Base-by-base conservation (phyloP, 352 stramenopile genomes). In the Phytophthora syringae region DNA sequence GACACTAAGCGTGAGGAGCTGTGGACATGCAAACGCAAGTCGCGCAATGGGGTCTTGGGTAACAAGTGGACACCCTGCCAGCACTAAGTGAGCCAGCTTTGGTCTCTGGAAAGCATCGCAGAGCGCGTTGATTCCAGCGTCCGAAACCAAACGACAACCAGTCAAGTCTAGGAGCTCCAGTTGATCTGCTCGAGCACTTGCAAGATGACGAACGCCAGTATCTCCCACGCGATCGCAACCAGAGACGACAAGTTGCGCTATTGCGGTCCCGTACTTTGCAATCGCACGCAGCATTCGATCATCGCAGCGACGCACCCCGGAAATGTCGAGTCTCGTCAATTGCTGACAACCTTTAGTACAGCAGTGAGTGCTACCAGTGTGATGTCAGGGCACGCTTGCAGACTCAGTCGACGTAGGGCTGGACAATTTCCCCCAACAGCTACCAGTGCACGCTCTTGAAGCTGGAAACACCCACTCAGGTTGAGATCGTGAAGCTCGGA, bases 381-480 rank as follows among this genome's bases (percentile, higher is more conserved):
- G 45, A 98, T 65, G 10, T 90, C 86, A 5, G 84, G 79, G 64
- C 94, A 98, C 7, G 81, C 83, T 10, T 86, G 87, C 13, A 98
- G 40, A 51, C 86, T 94, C 18, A 98, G 62, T 27, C 69, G 69
- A 18, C 79, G 72, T 6, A 98, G 70, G 4, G 66, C 55, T 10
- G 43, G 60, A 56, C 94, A 89, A 18, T 74, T 68, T 10, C 44
- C 59, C 4, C 81, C 83, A n/a, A 98, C 69, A 0, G 90, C 82
- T 21, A 93, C 79, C 1, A 98, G 71, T 0, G 90, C 79, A 15
- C 89, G 77, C 54, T 93, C 85, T 21, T 84, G 78, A 9, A 98
- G 56, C 60, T 95, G 86, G 44, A 95, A 96, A 56, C 92, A 98
- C 2, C 81, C 76, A 18, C 58, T 79, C 2, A 93, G 36, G 10